These are phyloP conservation scores for Microdochium nivale DNA, from an alignment of 2,329 filamentous ascomycete species.

Conservation along the genomic window DNA sequence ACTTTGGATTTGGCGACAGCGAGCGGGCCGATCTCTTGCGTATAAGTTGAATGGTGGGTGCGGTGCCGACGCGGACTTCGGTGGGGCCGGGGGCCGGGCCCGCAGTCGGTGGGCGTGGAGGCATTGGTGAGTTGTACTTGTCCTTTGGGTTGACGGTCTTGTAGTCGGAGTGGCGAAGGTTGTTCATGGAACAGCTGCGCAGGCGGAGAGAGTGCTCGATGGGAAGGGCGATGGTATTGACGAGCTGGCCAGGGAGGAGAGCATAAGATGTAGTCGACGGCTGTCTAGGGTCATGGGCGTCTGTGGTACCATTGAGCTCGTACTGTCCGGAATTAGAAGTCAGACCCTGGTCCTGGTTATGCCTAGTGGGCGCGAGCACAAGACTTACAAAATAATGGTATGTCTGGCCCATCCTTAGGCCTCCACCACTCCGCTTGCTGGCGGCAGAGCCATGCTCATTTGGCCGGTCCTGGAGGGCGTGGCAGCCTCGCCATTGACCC, in stretches of 20 bases:
- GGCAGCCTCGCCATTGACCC: conserved; percentile 75
- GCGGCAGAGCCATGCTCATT: conserved; percentile 58
- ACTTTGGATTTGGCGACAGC: conserved; percentile 31
- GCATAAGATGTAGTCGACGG: conserved; percentile 71
- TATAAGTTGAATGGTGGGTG: conserved; percentile 9
- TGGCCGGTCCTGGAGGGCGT: conserved; percentile 72
- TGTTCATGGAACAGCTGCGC: conserved; percentile 54
- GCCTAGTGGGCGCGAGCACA: conserved; percentile 1
- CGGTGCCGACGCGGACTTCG: conserved; percentile 17
- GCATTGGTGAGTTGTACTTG: conserved; percentile 61
- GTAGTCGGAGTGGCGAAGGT: conserved; percentile 43
- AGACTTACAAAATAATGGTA: conserved; percentile 85
- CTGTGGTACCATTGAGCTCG: conserved; percentile 64
- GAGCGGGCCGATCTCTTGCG: conserved; percentile 26
- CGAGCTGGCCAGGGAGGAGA: conserved; percentile 70
- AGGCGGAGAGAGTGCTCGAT: conserved; percentile 49
- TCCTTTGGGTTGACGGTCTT: conserved; percentile 68
- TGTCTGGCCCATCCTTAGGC: conserved; percentile 77
- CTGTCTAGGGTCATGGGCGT: conserved; percentile 61
- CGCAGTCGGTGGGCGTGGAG: conserved; percentile 28
- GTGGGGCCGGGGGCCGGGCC: conserved; percentile 26
- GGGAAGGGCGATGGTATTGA: conserved; percentile 75
- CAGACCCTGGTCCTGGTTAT: conserved; percentile 16
- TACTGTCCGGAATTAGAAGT: conserved; percentile 44
- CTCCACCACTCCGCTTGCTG: conserved; percentile 55